Evolutionary conservation across 331 rosid species (phyloP).

Genomic region (Quercus phellos): DNA sequence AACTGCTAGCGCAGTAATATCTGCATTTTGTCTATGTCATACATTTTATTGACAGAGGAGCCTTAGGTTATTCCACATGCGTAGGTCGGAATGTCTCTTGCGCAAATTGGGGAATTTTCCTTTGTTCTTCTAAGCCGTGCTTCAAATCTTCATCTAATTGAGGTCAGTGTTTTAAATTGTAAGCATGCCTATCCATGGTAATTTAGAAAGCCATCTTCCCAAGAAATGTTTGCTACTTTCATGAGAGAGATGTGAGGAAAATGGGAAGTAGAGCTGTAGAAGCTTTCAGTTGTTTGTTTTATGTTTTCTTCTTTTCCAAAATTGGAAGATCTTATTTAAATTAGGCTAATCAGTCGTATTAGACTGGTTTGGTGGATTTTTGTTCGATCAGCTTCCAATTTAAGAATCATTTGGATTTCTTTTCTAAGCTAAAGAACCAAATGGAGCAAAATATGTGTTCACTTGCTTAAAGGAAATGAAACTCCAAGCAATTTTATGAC

Average conservation of each 20-base stretch:
- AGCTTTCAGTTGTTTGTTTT: neutral
- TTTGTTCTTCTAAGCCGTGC: conserved; percentile 98
- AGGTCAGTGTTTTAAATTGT: conserved; percentile 49
- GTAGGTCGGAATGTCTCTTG: conserved; percentile 96
- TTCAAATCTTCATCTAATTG: conserved; percentile 93
- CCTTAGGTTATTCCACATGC: conserved; percentile 54
- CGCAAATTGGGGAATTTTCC: conserved; percentile 93
- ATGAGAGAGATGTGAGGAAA: too few relatives aligned
- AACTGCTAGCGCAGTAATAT: conserved; percentile 11
- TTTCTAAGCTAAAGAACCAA: too few relatives aligned
- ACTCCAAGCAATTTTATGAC: neutral
- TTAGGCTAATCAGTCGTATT: conserved; percentile 4
- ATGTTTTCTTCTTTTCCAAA: neutral
- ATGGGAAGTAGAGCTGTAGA: too few relatives aligned
- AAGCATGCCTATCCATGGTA: neutral
- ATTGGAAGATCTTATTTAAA: neutral
- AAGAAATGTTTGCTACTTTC: neutral
- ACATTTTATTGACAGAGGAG: conserved; percentile 45
- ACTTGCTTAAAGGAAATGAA: too few relatives aligned
- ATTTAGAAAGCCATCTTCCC: neutral
- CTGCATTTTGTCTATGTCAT: conserved; percentile 26
- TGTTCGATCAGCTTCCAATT: too few relatives aligned
- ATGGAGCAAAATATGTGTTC: too few relatives aligned
- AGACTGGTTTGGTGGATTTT: too few relatives aligned
- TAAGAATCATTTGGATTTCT: too few relatives aligned